Evolutionary conservation across 78 protist species (phyloP).

Genomic region (Salpingoeca rosetta): DNA sequence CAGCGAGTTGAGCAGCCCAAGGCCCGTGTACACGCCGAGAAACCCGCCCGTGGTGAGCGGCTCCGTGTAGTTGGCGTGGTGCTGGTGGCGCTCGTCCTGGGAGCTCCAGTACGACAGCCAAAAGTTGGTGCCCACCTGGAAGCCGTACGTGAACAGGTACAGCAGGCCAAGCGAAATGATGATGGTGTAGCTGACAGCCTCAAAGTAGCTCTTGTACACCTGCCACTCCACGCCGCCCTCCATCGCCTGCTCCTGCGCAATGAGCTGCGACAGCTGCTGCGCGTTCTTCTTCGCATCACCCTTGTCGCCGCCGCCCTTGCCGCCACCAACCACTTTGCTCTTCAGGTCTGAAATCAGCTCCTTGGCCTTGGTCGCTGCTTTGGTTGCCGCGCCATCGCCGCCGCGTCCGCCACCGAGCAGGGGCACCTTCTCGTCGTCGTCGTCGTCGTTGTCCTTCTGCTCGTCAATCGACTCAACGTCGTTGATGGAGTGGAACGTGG

Average conservation of each 20-base stretch:
- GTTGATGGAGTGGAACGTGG: too few relatives aligned
- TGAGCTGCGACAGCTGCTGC: constrained; percentile 18
- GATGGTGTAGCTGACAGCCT: not conserved
- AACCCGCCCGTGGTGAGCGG: not conserved
- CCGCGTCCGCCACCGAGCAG: too few relatives aligned
- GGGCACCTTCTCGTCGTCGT: too few relatives aligned
- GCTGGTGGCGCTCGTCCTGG: not conserved
- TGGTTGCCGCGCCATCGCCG: too few relatives aligned
- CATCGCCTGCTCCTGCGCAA: constrained; percentile 9
- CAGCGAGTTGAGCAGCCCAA: not conserved
- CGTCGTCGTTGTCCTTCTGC: too few relatives aligned
- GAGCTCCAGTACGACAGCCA: not conserved
- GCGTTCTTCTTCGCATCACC: too few relatives aligned
- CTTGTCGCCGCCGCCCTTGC: too few relatives aligned
- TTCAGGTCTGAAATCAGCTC: too few relatives aligned
- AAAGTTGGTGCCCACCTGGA: not conserved
- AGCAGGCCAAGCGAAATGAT: not conserved
- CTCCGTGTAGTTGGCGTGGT: not conserved
- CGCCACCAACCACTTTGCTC: too few relatives aligned
- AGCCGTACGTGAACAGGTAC: not conserved
- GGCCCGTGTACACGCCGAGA: constrained; percentile 20
- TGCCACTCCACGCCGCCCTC: constrained; percentile 1
- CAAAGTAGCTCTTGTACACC: constrained; percentile 9
- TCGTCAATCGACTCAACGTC: too few relatives aligned
- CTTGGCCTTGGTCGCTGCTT: too few relatives aligned